Percentiles rank a stretch among this genome's conserved stretches.
phyloP scores from a whole-genome alignment of 2,329 filamentous ascomycete species.

The Pseudocercospora fuligena region DNA sequence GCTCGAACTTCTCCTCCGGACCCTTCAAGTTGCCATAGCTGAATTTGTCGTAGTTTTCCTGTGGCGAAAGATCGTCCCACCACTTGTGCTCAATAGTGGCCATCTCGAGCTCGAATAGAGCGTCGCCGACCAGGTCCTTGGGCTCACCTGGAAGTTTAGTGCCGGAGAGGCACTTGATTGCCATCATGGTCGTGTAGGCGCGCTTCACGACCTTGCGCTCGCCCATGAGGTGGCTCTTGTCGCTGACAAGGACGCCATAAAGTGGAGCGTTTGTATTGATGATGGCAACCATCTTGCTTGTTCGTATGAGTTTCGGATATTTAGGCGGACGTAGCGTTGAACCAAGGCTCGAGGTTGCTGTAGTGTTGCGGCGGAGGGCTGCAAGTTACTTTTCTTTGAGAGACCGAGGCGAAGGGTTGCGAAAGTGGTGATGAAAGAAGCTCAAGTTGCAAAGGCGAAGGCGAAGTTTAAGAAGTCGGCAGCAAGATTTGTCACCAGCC shows the following conservation, averaged over 20 bases:
- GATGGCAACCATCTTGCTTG: too few relatives aligned
- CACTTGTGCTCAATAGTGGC: neutral
- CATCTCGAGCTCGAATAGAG: neutral
- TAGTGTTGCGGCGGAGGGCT: conserved; percentile 3
- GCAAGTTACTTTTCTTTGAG: conserved; percentile 8
- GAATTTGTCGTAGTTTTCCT: neutral
- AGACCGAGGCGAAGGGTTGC: conserved; percentile 5
- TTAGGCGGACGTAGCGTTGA: neutral
- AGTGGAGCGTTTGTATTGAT: neutral
- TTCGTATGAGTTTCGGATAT: too few relatives aligned
- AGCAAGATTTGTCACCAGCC: neutral
- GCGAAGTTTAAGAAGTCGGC: neutral
- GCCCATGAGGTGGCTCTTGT: neutral
- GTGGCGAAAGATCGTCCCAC: neutral
- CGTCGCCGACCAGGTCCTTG: neutral
- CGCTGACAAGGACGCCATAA: neutral
- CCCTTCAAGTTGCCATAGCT: neutral
- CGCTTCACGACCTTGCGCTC: neutral
- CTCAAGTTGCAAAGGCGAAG: neutral
- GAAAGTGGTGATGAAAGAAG: neutral
- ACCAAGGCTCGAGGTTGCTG: neutral
- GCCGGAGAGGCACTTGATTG: neutral
- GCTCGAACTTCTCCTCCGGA: neutral
- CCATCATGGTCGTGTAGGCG: neutral
- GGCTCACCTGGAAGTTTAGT: conserved; percentile 7